phyloP scores from a whole-genome alignment of 768 basidiomycete genomes.

The Tricholoma hemisulphureum region DNA sequence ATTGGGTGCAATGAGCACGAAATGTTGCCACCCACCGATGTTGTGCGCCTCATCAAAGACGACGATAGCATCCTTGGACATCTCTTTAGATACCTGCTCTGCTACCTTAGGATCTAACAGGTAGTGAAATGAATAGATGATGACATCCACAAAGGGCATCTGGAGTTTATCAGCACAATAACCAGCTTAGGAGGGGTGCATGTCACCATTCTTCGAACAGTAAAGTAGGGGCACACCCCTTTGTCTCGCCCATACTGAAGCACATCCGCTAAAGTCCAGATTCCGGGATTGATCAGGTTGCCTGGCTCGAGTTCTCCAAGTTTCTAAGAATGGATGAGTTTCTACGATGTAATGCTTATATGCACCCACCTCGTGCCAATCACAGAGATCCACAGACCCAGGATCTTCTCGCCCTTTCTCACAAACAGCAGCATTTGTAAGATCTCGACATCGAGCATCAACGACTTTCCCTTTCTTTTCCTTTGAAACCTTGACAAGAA shows the following conservation, averaged over 20 bases:
- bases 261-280: constrained; percentile 94
- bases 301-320: constrained; percentile 81
- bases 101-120: constrained; percentile 98
- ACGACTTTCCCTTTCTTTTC: constrained; percentile 99
- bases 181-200: not conserved
- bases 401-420: constrained; percentile 85
- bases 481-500: constrained; percentile 69
- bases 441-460: constrained; percentile 93
- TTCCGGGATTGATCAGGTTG: constrained; percentile 75
- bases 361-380: constrained; percentile 85
- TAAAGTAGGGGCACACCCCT: constrained; percentile 91
- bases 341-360: not conserved
- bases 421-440: constrained; percentile 81
- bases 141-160: constrained; percentile 94
- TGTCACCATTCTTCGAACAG: constrained; percentile 88
- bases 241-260: constrained; percentile 85
- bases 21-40: constrained; percentile 59
- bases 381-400: constrained; percentile 87
- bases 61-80: constrained; percentile 97
- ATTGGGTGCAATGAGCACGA: constrained; percentile 24
- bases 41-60: constrained; percentile 99
- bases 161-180: constrained; percentile 30
- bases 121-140: constrained; percentile 99
- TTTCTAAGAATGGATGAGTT: constrained; percentile 49
- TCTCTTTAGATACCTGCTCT: constrained; percentile 96